Base-by-base conservation (phyloP, 1,139 yeast species). In the Hyphopichia pseudoburtonii region DNA sequence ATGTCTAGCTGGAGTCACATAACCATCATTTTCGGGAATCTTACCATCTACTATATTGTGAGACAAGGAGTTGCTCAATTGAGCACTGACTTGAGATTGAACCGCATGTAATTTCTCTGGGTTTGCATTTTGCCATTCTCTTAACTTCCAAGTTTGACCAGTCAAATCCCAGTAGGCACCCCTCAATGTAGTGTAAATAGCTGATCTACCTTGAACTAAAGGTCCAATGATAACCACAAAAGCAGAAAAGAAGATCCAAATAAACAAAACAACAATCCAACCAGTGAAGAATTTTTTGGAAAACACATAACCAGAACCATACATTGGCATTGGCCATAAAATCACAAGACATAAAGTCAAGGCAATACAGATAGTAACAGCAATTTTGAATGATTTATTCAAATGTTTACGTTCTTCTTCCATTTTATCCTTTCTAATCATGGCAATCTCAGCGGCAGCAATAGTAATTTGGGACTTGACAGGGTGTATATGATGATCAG, bases 281-380 rank as follows among this genome's bases (percentile, higher is more conserved):
- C 94, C 95, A 7, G 89, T 83, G 60, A 86, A 86, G 62, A 86
- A 86, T 38, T 57, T 60, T 59, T 75, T 80, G 37, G 86, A 78
- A 61, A 86, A 86, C 35, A 86, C 68, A 55, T 86, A 86, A 1
- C 74, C 69, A 2, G 82, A 56, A 28, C 95, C 95, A 54, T 82
- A 86, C 89, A 86, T 81, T 41, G 95, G 94, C 86, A 86, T 82
- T 51, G 95, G 95, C 88, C 90, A 86, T 30, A 86, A 57, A 29
- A 86, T 73, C 29, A 86, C 61, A 40, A 86, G 68, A 39, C 81
- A 70, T 14, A 85, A 47, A 3, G 87, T 78, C 46, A 84, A 69
- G 36, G 73, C 60, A 14, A 73, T 63, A 57, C 86, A 83, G 34
- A 80, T 66, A 34, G 56, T 62, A 21, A 74, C 72, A 1, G 87